Percentiles rank a stretch among this genome's conserved stretches.
These are phyloP conservation scores for Penicillium ucsense DNA, from an alignment of 495 filamentous ascomycete genomes.

Conservation along the genomic window DNA sequence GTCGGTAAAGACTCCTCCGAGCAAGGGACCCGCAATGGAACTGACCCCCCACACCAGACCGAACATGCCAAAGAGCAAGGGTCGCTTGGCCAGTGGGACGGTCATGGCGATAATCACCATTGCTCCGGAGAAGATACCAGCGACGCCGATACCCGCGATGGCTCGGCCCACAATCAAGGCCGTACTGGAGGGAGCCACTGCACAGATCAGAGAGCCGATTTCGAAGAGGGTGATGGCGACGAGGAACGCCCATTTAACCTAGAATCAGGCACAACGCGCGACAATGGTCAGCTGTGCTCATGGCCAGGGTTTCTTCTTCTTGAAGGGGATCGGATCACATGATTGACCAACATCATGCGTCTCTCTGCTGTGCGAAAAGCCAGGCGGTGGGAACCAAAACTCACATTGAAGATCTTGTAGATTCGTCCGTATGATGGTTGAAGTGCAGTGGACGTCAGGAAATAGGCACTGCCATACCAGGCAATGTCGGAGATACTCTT, in stretches of 20 bases:
- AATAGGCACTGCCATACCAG: slow-evolving; percentile 37
- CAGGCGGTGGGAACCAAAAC: neutral
- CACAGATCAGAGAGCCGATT: slow-evolving; percentile 62
- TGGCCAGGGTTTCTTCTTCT: too few species aligned
- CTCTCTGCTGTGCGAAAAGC: too few species aligned
- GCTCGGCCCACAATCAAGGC: slow-evolving; percentile 71
- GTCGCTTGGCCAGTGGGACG: slow-evolving; percentile 55
- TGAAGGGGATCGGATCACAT: too few species aligned
- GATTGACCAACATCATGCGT: too few species aligned
- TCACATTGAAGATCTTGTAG: slow-evolving; percentile 22
- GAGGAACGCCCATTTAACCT: slow-evolving; percentile 53
- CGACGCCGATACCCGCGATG: slow-evolving; percentile 58
- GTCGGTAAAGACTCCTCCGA: slow-evolving; percentile 48
- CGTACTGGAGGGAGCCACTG: slow-evolving; percentile 52
- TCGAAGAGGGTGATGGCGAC: slow-evolving; percentile 61
- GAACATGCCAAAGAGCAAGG: slow-evolving; percentile 57
- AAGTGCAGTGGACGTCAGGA: slow-evolving; percentile 22
- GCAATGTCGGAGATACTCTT: slow-evolving; percentile 32
- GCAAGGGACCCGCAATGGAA: slow-evolving; percentile 54
- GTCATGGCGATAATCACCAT: slow-evolving; percentile 55
- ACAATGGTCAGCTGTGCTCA: neutral
- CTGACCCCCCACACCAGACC: slow-evolving; percentile 65
- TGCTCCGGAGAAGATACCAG: slow-evolving; percentile 64
- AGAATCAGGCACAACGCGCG: slow-evolving; percentile 33
- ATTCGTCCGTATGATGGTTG: slow-evolving; percentile 23